Base-by-base conservation (phyloP, 78 protist species). In the Chrysochromulina tobinii region DNA sequence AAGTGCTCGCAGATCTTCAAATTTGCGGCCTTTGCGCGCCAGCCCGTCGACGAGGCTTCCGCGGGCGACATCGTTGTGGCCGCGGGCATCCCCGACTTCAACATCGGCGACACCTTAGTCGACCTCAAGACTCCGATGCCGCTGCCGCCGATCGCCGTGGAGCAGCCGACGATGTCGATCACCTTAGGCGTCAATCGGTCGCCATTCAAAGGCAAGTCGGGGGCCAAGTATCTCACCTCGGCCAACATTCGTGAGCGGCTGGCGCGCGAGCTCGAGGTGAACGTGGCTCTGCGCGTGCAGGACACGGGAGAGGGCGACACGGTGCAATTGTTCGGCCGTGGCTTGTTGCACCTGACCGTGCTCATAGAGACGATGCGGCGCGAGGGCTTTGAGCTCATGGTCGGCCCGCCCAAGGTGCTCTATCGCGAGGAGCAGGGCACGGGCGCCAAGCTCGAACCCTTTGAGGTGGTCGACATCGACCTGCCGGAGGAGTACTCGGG, bases 301-400 rank as follows among this genome's bases (percentile, higher is more conserved):
- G 64, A 55, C 17, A 75, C 84, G 27, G 54, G 11, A 14, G 25
- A 51, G 12, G 27, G 38, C 21, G 87, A 81, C 61, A 9, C 61
- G 66, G 21, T 51, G 15, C 59, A 75, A n/a, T 91, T 95, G 11
- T 61, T 66, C 69, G 99, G 98, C 53, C 92, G 99, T 17, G 99
- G 99, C 50, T 96, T 94, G 87, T 92, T 97, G 61, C 99, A 97
- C 75, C 95, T 97, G 48, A 93, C 98, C 23, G 98, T 97, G 77
- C 98, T 98, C 73, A 92, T 93, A 61, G 99, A 97, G 90, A 51
- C 96, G 12, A 55, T 94, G 15, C 92, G 99, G 50, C 94, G 99
- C 54, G 98, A 97, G 75, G 99, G 99, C 68, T 95, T 93, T 57
- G 99, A 97, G 88, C n/a, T 97, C 12, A 48, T 94, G 8, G 88